Evolutionary conservation across 1,284 basidiomycete genomes (phyloP), one percentile per base, ranked within the genome.

Genomic region (Marasmius tenuissimus): DNA sequence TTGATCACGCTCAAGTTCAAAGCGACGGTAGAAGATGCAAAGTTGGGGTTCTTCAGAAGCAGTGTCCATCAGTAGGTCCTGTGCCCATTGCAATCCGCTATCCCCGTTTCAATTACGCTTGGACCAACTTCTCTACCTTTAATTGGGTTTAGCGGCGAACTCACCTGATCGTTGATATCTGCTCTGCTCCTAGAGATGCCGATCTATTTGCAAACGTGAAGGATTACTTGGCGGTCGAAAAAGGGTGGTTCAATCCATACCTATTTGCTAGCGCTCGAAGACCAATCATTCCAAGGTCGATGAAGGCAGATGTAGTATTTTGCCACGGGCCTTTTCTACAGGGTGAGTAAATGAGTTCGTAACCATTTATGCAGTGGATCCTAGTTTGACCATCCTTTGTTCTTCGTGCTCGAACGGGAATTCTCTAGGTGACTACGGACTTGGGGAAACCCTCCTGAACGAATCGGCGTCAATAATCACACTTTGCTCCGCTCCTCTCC

Each of bases 231-330:
- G 79, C 85, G 0, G 75, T 83, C 3, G 82, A 86, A 71, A 88
- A 88, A 68, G 86, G 85, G 12, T 87, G 86, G 86, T 86, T 88
- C 72, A 85, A 81, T 27, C 85, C 87, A 0, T 88, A 88, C 68
- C 75, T 88, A 0, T 88, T 87, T 66, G 85, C 86, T 3, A 87
- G 84, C 62, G 80, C 78, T 8, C 77, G 84, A 16, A 72, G 85
- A 58, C 86, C 86, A 1, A 77, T 83, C 66, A 88, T 86, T 61
- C 86, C 84, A 0, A 77, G 87, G 42, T 79, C 79, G 12, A 84
- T 88, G 80, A 86, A 80, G 69, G 86, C 87, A 33, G 87, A 88
- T 70, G 72, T 88, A 8, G 72, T 87, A n/a, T 88, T 88, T 67
- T 87, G 84, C 65, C 85, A 88, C 69, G 85, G 84, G 1, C 86